Percentiles rank a stretch among this genome's conserved stretches.
phyloP scores from a whole-genome alignment of 2,329 filamentous ascomycete species.

The Colletotrichum neosansevieriae region DNA sequence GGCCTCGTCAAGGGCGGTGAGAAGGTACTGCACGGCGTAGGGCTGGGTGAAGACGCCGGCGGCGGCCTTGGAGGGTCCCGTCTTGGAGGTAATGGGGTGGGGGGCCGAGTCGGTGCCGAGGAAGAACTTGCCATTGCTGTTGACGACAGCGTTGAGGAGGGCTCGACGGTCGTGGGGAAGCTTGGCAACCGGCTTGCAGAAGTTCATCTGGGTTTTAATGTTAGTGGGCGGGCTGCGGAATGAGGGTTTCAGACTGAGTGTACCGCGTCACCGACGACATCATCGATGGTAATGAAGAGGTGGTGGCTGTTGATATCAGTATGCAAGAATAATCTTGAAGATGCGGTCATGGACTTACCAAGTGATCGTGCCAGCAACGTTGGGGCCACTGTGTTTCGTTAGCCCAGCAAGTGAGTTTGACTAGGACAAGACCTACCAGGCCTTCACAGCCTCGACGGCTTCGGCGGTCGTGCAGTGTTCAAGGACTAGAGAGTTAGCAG shows the following conservation, averaged over 20 bases:
- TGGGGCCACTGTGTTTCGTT: conserved; percentile 75
- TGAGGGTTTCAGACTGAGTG: conserved; percentile 28
- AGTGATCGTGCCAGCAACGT: conserved; percentile 66
- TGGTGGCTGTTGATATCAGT: conserved; percentile 73
- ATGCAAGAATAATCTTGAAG: not conserved
- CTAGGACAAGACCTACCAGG: conserved; percentile 1
- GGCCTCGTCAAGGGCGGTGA: conserved; percentile 66
- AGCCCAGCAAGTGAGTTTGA: not conserved
- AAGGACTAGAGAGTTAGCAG: conserved; percentile 56
- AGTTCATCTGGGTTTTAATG: conserved; percentile 55
- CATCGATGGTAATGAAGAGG: conserved; percentile 82
- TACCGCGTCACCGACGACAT: conserved; percentile 68
- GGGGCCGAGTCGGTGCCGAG: conserved; percentile 80
- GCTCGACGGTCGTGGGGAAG: conserved; percentile 76
- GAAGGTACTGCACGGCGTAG: conserved; percentile 73
- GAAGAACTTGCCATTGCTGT: conserved; percentile 76
- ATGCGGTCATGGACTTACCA: conserved; percentile 46
- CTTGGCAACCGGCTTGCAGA: conserved; percentile 84
- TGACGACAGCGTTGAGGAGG: conserved; percentile 73
- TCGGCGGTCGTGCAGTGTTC: conserved; percentile 92
- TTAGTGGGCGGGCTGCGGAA: not conserved
- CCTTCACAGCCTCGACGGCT: conserved; percentile 78
- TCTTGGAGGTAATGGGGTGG: conserved; percentile 70
- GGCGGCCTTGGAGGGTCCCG: conserved; percentile 62
- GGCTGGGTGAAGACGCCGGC: conserved; percentile 87